A percentile compares a stretch with the other conserved stretches of the same genome.
phyloP scores from a whole-genome alignment of 2,329 filamentous ascomycete genomes.

The Berkeleyomyces rouxiae region DNA sequence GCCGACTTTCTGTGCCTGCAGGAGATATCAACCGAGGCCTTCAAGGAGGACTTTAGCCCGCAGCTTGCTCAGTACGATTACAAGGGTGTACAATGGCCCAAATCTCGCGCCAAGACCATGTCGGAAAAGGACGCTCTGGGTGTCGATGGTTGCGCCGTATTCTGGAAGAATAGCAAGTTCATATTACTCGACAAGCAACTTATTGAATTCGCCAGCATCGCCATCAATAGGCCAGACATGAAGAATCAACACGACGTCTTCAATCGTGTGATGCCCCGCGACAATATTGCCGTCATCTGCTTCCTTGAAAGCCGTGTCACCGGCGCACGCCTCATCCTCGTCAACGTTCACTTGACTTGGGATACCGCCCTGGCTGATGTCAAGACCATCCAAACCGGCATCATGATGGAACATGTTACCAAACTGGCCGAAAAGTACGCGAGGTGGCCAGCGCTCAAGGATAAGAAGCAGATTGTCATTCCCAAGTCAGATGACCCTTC shows the following conservation, averaged over 20 bases:
- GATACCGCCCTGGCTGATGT: slow-evolving; percentile 82
- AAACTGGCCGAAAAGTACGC: slow-evolving; percentile 76
- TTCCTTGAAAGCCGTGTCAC: slow-evolving; percentile 87
- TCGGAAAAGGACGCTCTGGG: slow-evolving; percentile 67
- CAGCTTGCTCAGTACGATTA: slow-evolving; percentile 75
- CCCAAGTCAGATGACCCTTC: slow-evolving; percentile 23
- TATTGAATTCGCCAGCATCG: slow-evolving; percentile 79
- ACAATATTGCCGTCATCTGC: slow-evolving; percentile 83
- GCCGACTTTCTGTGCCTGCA: slow-evolving; percentile 87
- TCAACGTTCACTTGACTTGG: slow-evolving; percentile 92
- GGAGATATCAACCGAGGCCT: slow-evolving; percentile 82
- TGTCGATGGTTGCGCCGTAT: slow-evolving; percentile 94
- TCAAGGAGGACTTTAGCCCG: slow-evolving; percentile 81
- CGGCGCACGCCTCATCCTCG: slow-evolving; percentile 79
- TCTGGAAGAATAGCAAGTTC: slow-evolving; percentile 91
- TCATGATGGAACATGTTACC: slow-evolving; percentile 80
- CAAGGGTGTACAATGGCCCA: slow-evolving; percentile 85
- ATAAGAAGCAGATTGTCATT: slow-evolving; percentile 49
- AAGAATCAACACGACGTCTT: slow-evolving; percentile 96
- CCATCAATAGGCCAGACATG: slow-evolving; percentile 90
- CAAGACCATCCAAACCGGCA: slow-evolving; percentile 89
- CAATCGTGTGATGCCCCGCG: slow-evolving; percentile 95
- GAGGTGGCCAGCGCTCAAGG: slow-evolving; percentile 60
- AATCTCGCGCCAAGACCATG: slow-evolving; percentile 83
- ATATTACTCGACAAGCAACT: slow-evolving; percentile 87